A percentile compares a stretch with the other conserved stretches of the same genome.
These are phyloP conservation scores for Pestalotiopsis sp. DNA, from an alignment of 2,329 filamentous ascomycete genomes.

Conservation along the genomic window DNA sequence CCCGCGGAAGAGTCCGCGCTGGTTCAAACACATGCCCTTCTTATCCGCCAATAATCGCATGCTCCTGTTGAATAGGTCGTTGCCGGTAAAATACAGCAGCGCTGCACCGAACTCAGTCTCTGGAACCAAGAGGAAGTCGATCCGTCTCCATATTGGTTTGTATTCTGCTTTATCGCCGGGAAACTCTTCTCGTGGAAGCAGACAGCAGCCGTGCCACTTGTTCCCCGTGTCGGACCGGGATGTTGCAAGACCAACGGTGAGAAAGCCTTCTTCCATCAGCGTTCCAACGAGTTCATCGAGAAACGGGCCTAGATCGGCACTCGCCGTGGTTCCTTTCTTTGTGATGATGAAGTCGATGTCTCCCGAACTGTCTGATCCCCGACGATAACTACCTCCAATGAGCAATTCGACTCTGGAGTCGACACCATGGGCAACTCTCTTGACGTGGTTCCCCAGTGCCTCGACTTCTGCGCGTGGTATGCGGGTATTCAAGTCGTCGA, in stretches of 20 bases:
- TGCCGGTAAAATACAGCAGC: slow-evolving; percentile 92
- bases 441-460: slow-evolving; percentile 68
- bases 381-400: slow-evolving; percentile 82
- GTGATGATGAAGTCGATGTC: slow-evolving; percentile 89
- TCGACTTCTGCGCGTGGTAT: slow-evolving; percentile 80
- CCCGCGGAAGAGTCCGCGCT: slow-evolving; percentile 75
- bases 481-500: slow-evolving; percentile 75
- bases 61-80: slow-evolving; percentile 92
- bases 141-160: slow-evolving; percentile 69
- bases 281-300: slow-evolving; percentile 64
- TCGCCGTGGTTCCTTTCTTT: slow-evolving; percentile 56
- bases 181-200: slow-evolving; percentile 54
- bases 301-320: slow-evolving; percentile 61
- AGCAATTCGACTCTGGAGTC: slow-evolving; percentile 70
- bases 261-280: slow-evolving; percentile 64
- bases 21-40: slow-evolving; percentile 84
- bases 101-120: slow-evolving; percentile 80
- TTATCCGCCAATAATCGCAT: slow-evolving; percentile 78
- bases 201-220: slow-evolving; percentile 89
- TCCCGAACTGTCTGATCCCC: slow-evolving; percentile 72
- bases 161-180: slow-evolving; percentile 27
- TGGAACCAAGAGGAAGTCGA: slow-evolving; percentile 85
- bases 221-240: slow-evolving; percentile 55
- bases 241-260: slow-evolving; percentile 70
- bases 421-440: slow-evolving; percentile 56